A percentile compares a stretch with the other conserved stretches of the same genome.
phyloP scores from a whole-genome alignment of 768 basidiomycete genomes.

The Leccinum rimulosum region DNA sequence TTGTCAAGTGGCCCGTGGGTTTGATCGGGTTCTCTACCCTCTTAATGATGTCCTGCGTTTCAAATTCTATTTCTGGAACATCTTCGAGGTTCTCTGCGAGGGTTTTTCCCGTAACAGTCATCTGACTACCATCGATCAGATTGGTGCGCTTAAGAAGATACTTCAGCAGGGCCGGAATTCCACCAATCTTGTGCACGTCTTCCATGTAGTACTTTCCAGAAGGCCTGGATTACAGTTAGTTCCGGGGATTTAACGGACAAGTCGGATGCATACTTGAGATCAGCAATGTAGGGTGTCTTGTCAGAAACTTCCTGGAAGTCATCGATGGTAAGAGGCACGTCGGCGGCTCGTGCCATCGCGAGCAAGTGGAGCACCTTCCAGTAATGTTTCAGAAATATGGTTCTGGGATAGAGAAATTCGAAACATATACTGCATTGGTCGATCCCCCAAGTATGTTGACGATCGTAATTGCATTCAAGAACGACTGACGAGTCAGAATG shows the following conservation, averaged over 20 bases:
- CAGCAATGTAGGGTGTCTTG: constrained; percentile 81
- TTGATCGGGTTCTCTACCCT: constrained; percentile 80
- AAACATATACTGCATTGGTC: constrained; percentile 70
- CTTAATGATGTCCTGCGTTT: constrained; percentile 73
- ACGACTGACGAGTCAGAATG: constrained; percentile 65
- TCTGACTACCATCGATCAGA: constrained; percentile 75
- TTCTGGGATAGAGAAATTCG: not conserved
- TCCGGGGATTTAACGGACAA: not conserved
- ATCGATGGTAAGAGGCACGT: constrained; percentile 72
- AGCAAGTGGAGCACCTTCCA: constrained; percentile 74
- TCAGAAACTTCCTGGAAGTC: constrained; percentile 83
- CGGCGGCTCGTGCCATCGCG: constrained; percentile 81
- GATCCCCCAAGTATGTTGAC: constrained; percentile 82
- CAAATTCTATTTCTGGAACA: constrained; percentile 68
- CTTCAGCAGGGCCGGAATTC: constrained; percentile 81
- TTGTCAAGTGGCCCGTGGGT: constrained; percentile 79
- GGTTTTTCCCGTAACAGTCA: constrained; percentile 92
- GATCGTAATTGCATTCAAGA: constrained; percentile 82
- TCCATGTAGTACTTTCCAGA: constrained; percentile 90
- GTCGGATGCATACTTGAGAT: constrained; percentile 57
- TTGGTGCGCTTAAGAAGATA: constrained; percentile 77
- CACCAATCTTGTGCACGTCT: constrained; percentile 83
- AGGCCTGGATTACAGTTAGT: constrained; percentile 44
- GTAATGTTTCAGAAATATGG: constrained; percentile 4
- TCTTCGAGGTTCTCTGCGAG: constrained; percentile 84